Conservation (phyloP, 2,329 filamentous ascomycete genomes). For the Pseudogymnoascus sp. region DNA sequence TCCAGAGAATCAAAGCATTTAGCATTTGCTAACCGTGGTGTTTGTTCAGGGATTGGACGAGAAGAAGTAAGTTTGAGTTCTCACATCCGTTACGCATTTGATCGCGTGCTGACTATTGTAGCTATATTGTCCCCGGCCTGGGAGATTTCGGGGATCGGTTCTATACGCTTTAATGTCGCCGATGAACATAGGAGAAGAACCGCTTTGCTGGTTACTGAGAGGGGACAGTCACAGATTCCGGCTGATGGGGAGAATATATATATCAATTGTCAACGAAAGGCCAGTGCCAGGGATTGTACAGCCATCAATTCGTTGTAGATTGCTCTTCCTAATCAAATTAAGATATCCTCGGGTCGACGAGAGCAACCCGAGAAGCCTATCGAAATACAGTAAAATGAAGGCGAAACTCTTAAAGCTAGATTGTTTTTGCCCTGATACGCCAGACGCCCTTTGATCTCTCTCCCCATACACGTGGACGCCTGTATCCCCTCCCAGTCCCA, state of each 20-base stretch:
- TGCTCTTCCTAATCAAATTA: constrained; percentile 4
- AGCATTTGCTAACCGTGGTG: neutral
- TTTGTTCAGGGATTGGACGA: constrained; percentile 72
- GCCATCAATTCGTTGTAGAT: constrained; percentile 8
- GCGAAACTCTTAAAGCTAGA: constrained; percentile 10
- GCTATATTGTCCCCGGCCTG: constrained; percentile 89
- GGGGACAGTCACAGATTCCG: neutral
- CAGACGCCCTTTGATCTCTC: constrained; percentile 4
- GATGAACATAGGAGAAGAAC: neutral
- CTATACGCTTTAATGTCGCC: constrained; percentile 69
- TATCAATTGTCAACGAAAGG: neutral
- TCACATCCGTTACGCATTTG: constrained; percentile 10
- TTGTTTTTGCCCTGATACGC: constrained; percentile 9
- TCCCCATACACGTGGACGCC: neutral
- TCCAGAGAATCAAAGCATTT: neutral
- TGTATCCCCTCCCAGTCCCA: neutral
- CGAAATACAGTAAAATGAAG: constrained; percentile 8
- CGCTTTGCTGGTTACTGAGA: neutral
- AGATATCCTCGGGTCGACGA: neutral
- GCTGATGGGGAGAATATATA: neutral
- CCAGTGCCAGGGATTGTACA: neutral
- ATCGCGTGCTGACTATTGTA: constrained; percentile 36
- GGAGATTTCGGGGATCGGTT: constrained; percentile 95
- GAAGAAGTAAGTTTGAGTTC: constrained; percentile 68
- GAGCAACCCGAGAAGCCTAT: constrained; percentile 7